These are phyloP conservation scores for Lobosporangium transversale DNA, from an alignment of 192 early-diverging fungal species.

Conservation along the genomic window DNA sequence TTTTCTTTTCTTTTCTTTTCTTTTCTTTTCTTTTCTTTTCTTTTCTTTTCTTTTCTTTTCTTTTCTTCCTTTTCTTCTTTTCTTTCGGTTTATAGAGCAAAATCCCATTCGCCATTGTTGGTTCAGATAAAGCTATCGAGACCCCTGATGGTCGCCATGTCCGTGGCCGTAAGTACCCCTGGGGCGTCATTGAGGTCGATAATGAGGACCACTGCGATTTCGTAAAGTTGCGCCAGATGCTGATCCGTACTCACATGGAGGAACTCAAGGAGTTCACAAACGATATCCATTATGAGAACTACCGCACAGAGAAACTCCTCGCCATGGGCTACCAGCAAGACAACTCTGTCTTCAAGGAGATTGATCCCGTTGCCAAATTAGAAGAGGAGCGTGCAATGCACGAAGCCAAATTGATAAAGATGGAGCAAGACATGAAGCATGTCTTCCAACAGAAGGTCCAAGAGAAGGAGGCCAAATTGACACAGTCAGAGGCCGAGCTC, in stretches of 20 bases:
- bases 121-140: conserved; percentile 87
- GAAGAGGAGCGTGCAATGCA: conserved; percentile 94
- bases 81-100: conserved; percentile 70
- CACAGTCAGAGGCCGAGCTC: conserved; percentile 96
- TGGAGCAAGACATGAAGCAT: conserved; percentile 98
- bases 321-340: conserved; percentile 88
- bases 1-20: conserved; percentile 15
- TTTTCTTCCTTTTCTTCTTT: too few species aligned
- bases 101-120: conserved; percentile 97
- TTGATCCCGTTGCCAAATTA: conserved; percentile 79
- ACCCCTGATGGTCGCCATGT: conserved; percentile 84
- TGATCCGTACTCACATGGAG: conserved; percentile 94
- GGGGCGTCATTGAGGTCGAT: conserved; percentile 97
- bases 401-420: conserved; percentile 95
- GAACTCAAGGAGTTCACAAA: conserved; percentile 96
- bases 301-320: conserved; percentile 93
- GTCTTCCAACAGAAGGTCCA: conserved; percentile 99
- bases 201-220: conserved; percentile 98
- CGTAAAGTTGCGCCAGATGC: conserved; percentile 92
- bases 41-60: too few species aligned
- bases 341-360: conserved; percentile 81
- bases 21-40: too few species aligned
- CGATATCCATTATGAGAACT: conserved; percentile 92
- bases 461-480: conserved; percentile 98
- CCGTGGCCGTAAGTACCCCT: conserved; percentile 90